These are phyloP conservation scores for Psidium guajava DNA, from an alignment of 345 rosid genomes.

Conservation along the genomic window DNA sequence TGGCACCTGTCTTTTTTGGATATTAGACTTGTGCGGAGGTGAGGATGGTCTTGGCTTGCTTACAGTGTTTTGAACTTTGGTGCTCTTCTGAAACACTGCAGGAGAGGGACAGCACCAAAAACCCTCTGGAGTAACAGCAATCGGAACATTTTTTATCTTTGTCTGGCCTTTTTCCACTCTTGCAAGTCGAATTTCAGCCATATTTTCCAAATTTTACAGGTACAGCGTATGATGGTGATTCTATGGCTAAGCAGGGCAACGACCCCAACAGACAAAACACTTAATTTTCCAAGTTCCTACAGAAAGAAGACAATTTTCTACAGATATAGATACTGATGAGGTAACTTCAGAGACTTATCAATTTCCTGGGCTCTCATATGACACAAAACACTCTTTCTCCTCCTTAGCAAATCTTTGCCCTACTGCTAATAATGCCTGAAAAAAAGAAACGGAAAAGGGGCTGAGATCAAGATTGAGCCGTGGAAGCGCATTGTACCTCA, in stretches of 20 bases:
- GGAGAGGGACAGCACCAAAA: conserved; percentile 99
- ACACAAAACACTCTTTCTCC: background rate
- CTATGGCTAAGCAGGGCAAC: background rate
- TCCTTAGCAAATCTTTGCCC: background rate
- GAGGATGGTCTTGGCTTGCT: conserved; percentile 62
- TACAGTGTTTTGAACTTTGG: conserved; percentile 48
- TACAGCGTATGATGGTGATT: conserved; percentile 1
- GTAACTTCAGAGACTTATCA: background rate
- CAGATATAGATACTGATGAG: background rate
- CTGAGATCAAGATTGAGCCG: background rate
- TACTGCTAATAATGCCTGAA: background rate
- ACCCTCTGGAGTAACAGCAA: conserved; percentile 96
- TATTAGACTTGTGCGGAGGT: conserved; percentile 38
- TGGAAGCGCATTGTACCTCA: background rate
- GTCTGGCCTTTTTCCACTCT: conserved; percentile 73
- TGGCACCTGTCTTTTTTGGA: conserved; percentile 36
- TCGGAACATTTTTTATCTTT: conserved; percentile 82
- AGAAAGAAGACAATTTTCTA: background rate
- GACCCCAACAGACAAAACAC: background rate
- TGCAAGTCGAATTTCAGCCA: conserved; percentile 80
- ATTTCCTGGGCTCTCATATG: background rate
- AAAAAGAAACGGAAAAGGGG: background rate
- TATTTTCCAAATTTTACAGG: conserved; percentile 15
- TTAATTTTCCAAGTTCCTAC: background rate
- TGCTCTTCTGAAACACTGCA: conserved; percentile 76